Evolutionary conservation across 495 filamentous ascomycete species (phyloP).

Genomic region (Letharia columbiana): DNA sequence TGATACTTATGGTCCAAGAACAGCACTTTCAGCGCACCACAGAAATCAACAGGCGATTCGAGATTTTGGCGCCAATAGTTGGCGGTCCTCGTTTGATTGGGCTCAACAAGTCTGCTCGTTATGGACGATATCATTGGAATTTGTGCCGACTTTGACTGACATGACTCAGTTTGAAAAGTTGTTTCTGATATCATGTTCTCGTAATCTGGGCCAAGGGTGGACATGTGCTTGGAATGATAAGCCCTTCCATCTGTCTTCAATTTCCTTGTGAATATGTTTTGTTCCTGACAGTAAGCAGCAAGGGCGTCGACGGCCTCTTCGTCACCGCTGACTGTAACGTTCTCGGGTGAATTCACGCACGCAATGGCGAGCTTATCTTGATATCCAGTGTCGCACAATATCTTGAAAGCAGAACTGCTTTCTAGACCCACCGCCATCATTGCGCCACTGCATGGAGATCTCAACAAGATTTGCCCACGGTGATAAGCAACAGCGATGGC

Average conservation of each 20-base stretch:
- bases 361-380: neutral
- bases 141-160: too few species aligned
- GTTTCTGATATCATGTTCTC: neutral
- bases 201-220: conserved; percentile 35
- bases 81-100: too few species aligned
- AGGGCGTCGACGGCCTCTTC: neutral
- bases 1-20: too few species aligned
- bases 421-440: neutral
- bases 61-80: too few species aligned
- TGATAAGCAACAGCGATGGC: neutral
- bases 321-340: neutral
- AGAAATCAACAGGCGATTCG: too few species aligned
- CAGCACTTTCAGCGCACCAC: too few species aligned
- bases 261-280: conserved; percentile 32
- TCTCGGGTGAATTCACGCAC: neutral
- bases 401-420: too few species aligned
- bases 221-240: conserved; percentile 54
- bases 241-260: conserved; percentile 40
- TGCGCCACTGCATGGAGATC: rapidly evolving
- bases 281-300: neutral
- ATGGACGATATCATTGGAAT: too few species aligned
- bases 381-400: neutral
- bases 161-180: too few species aligned
- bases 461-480: neutral
- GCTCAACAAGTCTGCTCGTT: too few species aligned